Evolutionary conservation across 768 basidiomycete genomes (phyloP).

Genomic region (Naganishia antarctica): DNA sequence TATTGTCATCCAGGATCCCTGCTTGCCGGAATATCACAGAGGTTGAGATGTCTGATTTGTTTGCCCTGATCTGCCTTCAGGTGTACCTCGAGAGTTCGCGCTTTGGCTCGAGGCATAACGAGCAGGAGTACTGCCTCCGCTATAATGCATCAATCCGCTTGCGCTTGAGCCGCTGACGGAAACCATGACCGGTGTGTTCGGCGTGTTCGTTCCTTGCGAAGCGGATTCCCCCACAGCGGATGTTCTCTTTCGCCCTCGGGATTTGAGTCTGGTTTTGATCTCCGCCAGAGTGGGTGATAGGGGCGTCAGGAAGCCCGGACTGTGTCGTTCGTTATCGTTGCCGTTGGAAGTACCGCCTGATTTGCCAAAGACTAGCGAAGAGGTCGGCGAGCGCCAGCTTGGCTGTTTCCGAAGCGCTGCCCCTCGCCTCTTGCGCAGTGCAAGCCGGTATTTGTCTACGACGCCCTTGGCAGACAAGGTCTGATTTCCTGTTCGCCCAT

Average conservation of each 20-base stretch:
- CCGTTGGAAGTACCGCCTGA: not conserved
- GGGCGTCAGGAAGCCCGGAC: not conserved
- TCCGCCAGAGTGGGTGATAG: slow-evolving; percentile 12
- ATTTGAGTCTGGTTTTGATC: slow-evolving; percentile 8
- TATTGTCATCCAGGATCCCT: no score
- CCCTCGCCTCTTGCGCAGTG: slow-evolving; percentile 24
- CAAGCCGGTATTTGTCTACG: slow-evolving; percentile 29
- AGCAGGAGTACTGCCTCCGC: no score
- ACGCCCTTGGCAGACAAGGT: slow-evolving; percentile 29
- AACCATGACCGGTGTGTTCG: no score
- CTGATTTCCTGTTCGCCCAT: slow-evolving; percentile 17
- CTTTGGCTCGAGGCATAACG: no score
- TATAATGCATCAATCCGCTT: no score
- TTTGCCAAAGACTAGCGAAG: slow-evolving; percentile 11
- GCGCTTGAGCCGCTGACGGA: no score
- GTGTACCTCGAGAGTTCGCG: no score
- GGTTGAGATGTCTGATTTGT: no score
- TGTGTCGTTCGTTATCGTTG: not conserved
- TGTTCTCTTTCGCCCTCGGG: not conserved
- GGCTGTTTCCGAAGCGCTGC: slow-evolving; percentile 12
- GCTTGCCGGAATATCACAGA: no score
- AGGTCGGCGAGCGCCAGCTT: not conserved
- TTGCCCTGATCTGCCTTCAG: no score
- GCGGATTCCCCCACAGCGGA: not conserved
- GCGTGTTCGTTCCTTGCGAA: not conserved